Conservation (phyloP, 345 rosid species). For the Mangifera indica region DNA sequence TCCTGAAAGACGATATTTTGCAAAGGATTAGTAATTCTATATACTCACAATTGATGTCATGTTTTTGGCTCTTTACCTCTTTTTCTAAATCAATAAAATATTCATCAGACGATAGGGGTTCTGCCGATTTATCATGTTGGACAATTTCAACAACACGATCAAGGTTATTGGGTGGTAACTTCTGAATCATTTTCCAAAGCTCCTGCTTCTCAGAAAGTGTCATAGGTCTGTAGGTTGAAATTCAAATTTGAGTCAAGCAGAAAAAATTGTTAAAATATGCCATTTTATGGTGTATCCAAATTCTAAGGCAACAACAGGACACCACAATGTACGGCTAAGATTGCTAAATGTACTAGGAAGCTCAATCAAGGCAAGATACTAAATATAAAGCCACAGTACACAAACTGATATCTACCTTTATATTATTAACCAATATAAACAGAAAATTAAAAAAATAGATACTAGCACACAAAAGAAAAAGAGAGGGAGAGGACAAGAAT, state of each 20-base stretch:
- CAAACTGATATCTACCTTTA: too few relatives aligned
- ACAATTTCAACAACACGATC: conserved; percentile 47
- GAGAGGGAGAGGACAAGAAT: too few relatives aligned
- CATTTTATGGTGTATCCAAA: not conserved
- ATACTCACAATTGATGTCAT: not conserved
- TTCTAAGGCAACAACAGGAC: not conserved
- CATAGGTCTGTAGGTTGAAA: conserved; percentile 47
- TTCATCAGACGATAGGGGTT: conserved; percentile 22
- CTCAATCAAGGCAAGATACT: not conserved
- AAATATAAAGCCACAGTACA: not conserved
- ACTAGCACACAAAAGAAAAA: too few relatives aligned
- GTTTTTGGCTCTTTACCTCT: conserved; percentile 32
- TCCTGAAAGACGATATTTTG: conserved; percentile 36
- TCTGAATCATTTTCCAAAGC: conserved; percentile 44
- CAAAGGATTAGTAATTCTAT: not conserved
- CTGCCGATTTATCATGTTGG: conserved; percentile 20
- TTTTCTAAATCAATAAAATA: conserved; percentile 41
- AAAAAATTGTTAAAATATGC: conserved; percentile 4
- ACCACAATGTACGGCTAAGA: not conserved
- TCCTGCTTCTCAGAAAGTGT: conserved; percentile 43
- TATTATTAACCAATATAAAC: too few relatives aligned
- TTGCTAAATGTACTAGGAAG: too few relatives aligned
- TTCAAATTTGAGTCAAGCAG: conserved; percentile 11
- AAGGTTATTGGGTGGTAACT: conserved; percentile 46
- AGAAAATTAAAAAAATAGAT: too few relatives aligned